phyloP scores from a whole-genome alignment of 768 basidiomycete species.

The Agaricus sinodeliciosus region DNA sequence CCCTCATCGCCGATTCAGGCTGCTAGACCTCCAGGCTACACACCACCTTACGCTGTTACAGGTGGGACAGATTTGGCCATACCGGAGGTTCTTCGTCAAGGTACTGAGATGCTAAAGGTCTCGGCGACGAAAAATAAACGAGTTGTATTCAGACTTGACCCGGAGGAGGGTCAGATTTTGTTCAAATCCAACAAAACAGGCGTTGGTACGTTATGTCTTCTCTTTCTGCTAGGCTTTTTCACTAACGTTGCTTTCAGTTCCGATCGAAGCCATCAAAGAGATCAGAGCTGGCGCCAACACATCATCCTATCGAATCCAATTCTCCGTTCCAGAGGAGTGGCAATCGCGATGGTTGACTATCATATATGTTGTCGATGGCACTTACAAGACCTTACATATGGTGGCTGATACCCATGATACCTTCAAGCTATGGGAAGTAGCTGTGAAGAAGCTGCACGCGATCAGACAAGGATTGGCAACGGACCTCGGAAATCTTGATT shows the following conservation, averaged over 20 bases:
- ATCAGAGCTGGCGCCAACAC: conserved; percentile 70
- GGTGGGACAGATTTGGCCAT: conserved; percentile 21
- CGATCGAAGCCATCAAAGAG: conserved; percentile 84
- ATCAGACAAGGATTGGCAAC: conserved; percentile 67
- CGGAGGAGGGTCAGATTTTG: conserved; percentile 68
- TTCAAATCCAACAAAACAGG: conserved; percentile 62
- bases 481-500: conserved; percentile 55
- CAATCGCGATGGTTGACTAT: conserved; percentile 81
- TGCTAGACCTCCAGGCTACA: neutral
- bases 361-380: conserved; percentile 70
- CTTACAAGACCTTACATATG: conserved; percentile 83
- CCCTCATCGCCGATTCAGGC: neutral
- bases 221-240: conserved; percentile 1
- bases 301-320: conserved; percentile 63
- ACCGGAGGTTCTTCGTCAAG: conserved; percentile 45
- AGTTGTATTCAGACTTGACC: conserved; percentile 62
- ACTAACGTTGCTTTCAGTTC: conserved; percentile 41
- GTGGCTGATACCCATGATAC: conserved; percentile 54
- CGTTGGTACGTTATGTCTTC: conserved; percentile 38
- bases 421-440: conserved; percentile 47
- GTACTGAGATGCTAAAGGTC: conserved; percentile 75
- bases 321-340: conserved; percentile 52
- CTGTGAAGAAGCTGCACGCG: conserved; percentile 56
- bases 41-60: neutral
- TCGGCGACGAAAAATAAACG: conserved; percentile 67